A percentile compares a stretch with the other conserved stretches of the same genome.
These are phyloP conservation scores for Citrullus amarus DNA, from an alignment of 306 rosid genomes.

Conservation along the genomic window DNA sequence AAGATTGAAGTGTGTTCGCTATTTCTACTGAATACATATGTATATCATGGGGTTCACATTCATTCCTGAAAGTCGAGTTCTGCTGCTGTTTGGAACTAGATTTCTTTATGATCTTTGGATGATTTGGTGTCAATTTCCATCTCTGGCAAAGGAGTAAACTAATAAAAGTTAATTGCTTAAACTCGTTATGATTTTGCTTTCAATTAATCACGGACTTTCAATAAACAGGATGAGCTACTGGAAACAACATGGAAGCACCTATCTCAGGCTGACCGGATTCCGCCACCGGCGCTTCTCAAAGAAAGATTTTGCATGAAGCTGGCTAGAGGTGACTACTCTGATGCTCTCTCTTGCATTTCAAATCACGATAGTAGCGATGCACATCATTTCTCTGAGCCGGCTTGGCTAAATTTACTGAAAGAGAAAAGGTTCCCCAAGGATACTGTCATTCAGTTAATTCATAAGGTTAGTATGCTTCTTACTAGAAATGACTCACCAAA, in stretches of 20 bases:
- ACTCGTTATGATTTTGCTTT: neutral
- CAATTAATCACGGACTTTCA: neutral
- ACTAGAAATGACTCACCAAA: conserved; percentile 24
- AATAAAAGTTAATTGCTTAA: neutral
- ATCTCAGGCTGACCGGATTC: conserved; percentile 29
- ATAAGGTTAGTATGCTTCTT: conserved; percentile 26
- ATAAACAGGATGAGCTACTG: conserved; percentile 46
- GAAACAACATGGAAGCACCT: conserved; percentile 72
- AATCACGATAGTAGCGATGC: conserved; percentile 20
- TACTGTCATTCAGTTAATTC: conserved; percentile 34
- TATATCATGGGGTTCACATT: neutral
- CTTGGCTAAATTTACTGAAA: conserved; percentile 54
- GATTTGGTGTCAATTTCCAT: neutral
- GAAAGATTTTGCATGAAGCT: conserved; percentile 55
- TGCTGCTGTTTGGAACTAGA: neutral
- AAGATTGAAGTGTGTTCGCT: neutral
- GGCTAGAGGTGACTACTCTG: conserved; percentile 36
- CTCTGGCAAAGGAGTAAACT: neutral
- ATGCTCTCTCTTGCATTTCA: conserved; percentile 44
- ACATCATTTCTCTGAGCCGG: conserved; percentile 47
- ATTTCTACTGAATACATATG: neutral
- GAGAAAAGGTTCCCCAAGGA: conserved; percentile 43
- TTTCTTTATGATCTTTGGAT: neutral
- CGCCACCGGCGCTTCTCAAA: conserved; percentile 42
- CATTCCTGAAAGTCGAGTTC: neutral